These are phyloP conservation scores for Lunularia cruciata DNA, from an alignment of 225 moss, liverwort and hornwort species.

Conservation along the genomic window DNA sequence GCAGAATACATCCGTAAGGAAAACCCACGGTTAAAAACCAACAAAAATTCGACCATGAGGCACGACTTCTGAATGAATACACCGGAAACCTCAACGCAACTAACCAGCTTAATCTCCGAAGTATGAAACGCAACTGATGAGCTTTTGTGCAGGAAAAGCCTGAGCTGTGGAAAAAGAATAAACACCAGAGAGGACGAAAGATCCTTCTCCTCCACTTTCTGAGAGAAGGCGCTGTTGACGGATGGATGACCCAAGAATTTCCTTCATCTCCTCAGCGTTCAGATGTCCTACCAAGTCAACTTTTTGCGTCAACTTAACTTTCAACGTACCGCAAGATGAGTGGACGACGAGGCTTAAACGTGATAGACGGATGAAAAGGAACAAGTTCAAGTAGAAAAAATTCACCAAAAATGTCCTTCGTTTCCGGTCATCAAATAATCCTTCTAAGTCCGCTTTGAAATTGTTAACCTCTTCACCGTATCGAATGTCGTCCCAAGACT, in stretches of 20 bases:
- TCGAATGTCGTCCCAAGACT: too few species aligned
- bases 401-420: too few species aligned
- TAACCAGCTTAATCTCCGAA: background rate
- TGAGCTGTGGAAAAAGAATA: background rate
- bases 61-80: background rate
- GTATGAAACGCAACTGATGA: background rate
- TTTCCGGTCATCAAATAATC: too few species aligned
- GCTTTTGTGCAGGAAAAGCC: too few species aligned
- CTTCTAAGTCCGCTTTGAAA: too few species aligned
- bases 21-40: background rate
- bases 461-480: too few species aligned
- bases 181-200: conserved; percentile 33
- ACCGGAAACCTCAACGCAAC: background rate
- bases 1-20: conserved; percentile 10
- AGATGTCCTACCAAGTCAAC: conserved; percentile 19
- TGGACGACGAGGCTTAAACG: background rate
- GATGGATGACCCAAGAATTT: conserved; percentile 19
- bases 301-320: too few species aligned
- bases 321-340: too few species aligned
- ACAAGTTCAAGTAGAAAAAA: too few species aligned
- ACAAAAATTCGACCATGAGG: too few species aligned
- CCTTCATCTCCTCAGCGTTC: conserved; percentile 14
- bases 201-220: conserved; percentile 20
- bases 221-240: conserved; percentile 26
- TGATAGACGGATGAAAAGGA: too few species aligned